A percentile compares a stretch with the other conserved stretches of the same genome.
Evolutionary conservation across 306 rosid genomes (phyloP).

Genomic region (Lathyrus aphaca): DNA sequence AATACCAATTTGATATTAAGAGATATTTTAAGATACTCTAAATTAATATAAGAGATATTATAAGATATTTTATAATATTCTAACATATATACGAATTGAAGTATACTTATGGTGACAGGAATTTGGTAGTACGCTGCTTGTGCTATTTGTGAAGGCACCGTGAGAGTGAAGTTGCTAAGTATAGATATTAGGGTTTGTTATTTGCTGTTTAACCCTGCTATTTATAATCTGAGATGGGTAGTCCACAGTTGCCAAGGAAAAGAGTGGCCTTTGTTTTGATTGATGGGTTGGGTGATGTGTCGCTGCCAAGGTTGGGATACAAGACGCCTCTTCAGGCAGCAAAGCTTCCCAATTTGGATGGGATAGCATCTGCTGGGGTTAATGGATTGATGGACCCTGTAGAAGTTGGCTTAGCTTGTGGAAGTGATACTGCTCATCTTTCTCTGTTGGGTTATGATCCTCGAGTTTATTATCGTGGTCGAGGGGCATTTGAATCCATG

Average conservation of each 20-base stretch:
- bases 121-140: slow-evolving; percentile 36
- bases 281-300: slow-evolving; percentile 95
- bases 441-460: slow-evolving; percentile 91
- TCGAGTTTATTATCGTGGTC: slow-evolving; percentile 85
- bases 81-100: neutral
- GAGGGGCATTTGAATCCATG: slow-evolving; percentile 98
- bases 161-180: slow-evolving; percentile 32
- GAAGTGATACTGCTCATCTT: slow-evolving; percentile 98
- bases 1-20: too few relatives aligned
- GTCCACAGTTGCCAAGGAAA: slow-evolving; percentile 60
- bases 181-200: slow-evolving; percentile 12
- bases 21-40: too few relatives aligned
- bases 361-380: slow-evolving; percentile 85
- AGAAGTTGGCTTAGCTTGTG: slow-evolving; percentile 96
- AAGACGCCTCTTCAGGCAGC: slow-evolving; percentile 94
- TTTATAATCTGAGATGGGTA: slow-evolving; percentile 45
- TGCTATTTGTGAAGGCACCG: slow-evolving; percentile 28
- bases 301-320: slow-evolving; percentile 74
- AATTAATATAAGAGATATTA: too few relatives aligned
- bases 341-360: slow-evolving; percentile 76
- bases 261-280: slow-evolving; percentile 95
- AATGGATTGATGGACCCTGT: slow-evolving; percentile 98
- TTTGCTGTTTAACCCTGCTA: neutral
- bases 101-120: slow-evolving; percentile 30
- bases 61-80: too few relatives aligned